Evolutionary conservation across 805 yeast species (phyloP).

Genomic region (Kodamaea restingae): DNA sequence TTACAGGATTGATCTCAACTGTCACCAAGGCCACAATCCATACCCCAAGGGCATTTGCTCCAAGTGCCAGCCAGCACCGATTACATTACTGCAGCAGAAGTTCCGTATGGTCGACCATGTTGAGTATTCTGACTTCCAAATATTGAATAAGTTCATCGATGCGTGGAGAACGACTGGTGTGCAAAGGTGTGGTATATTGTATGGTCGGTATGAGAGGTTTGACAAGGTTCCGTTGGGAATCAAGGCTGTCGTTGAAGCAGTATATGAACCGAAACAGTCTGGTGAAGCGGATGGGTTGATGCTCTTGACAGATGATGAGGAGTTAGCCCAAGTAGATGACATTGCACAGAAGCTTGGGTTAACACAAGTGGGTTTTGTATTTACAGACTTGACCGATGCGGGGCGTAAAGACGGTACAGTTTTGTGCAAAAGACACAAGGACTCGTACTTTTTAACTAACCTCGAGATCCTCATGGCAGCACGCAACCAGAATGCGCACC

Average conservation of each 20-base stretch:
- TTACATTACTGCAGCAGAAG: conserved; percentile 82
- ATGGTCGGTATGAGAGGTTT: conserved; percentile 76
- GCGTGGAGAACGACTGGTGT: conserved; percentile 86
- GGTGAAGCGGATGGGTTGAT: conserved; percentile 85
- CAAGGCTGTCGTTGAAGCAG: conserved; percentile 90
- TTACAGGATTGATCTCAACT: conserved; percentile 58
- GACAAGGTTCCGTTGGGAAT: conserved; percentile 88
- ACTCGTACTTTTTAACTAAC: conserved; percentile 86
- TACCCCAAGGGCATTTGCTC: conserved; percentile 96
- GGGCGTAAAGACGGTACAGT: conserved; percentile 88
- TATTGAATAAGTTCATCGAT: conserved; percentile 81
- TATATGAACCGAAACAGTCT: conserved; percentile 87
- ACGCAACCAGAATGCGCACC: conserved; percentile 61
- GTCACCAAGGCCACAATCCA: conserved; percentile 81
- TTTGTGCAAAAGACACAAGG: conserved; percentile 86
- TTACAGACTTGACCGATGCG: conserved; percentile 85
- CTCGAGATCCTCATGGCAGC: conserved; percentile 84
- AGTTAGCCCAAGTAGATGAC: conserved; percentile 39
- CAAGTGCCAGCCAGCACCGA: conserved; percentile 94
- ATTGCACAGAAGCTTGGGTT: conserved; percentile 61
- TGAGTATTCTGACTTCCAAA: conserved; percentile 71
- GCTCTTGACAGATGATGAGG: conserved; percentile 54
- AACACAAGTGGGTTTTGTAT: conserved; percentile 73
- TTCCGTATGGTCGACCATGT: conserved; percentile 98
- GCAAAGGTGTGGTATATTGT: conserved; percentile 81